Base-by-base conservation (phyloP, 495 filamentous ascomycete species). In the Pyrenopolyporus hunteri region DNA sequence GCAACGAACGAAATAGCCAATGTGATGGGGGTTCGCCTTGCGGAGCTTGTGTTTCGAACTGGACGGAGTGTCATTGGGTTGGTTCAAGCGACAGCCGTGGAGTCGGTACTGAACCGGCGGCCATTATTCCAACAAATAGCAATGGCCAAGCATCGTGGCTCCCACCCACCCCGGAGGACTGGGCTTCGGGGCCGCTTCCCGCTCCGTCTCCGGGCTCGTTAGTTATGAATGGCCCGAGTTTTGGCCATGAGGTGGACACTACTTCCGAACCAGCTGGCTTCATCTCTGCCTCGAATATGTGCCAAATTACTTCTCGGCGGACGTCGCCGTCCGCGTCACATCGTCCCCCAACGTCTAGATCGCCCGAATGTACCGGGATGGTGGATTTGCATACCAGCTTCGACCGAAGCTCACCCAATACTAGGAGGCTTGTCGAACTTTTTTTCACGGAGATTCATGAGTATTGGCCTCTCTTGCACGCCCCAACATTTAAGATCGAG, bases 381-480 rank as follows among this genome's bases (percentile, higher is more conserved):
- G 1, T 36, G 9, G 43, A 57, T 25, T 33, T 58, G 14, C 19
- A 63, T 1, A 23, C 26, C n/a, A 44, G 29, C 37, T 37, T 69
- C 10, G 48, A 61, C 19, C 32, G 44, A 22, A 42, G 33, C 22
- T 66, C 62, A 9, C 53, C 49, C 9, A 26, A 13, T n/a, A 59
- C 53, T 2, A 44, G 39, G n/a, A 61, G 62, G 20, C 64, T 74
- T 13, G 26, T 72, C 4, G 32, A 66, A 14, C 13, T 68, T 4
- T 75, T 65, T 53, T 70, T 75, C 19, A 8, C 11, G 11, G 63
- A 69, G 5, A 46, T 70, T 29, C 71, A 75, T 51, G 69, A 64
- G 8, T 64, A 68, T 23, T 75, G 73, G 73, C 59, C 67, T 31
- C 63, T 73, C 22, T 50, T 75, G 32, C 73, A 75, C 58, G 66